Percentiles rank a stretch among this genome's conserved stretches.
phyloP scores from a whole-genome alignment of 305 asterid species.

The Lippia alba region DNA sequence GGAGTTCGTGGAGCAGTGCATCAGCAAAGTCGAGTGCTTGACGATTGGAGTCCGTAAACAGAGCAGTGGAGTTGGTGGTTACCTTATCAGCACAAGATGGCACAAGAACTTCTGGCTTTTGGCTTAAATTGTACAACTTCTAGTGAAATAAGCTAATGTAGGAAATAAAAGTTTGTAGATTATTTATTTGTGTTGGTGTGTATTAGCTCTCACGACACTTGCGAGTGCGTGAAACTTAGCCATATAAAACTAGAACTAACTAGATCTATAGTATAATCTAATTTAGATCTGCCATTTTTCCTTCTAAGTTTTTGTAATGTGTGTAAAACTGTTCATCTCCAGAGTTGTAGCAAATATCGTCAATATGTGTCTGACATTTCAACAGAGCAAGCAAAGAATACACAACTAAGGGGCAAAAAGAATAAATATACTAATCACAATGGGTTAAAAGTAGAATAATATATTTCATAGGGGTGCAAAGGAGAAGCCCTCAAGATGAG shows the following conservation, averaged over 20 bases:
- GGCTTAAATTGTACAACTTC: slow-evolving; percentile 45
- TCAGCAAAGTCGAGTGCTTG: slow-evolving; percentile 71
- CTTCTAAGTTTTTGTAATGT: no score
- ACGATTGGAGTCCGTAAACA: slow-evolving; percentile 88
- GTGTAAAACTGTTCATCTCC: no score
- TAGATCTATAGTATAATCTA: neutral
- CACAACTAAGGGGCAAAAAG: neutral
- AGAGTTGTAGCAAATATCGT: no score
- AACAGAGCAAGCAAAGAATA: no score
- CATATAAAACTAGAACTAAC: neutral
- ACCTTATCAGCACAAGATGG: slow-evolving; percentile 93
- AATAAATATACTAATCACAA: slow-evolving; percentile 8
- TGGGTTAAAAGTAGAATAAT: neutral
- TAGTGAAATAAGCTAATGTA: slow-evolving; percentile 2
- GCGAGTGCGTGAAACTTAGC: neutral
- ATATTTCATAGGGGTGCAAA: neutral
- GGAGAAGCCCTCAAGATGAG: neutral
- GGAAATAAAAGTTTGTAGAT: slow-evolving; percentile 25
- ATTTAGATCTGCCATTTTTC: neutral
- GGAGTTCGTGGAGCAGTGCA: slow-evolving; percentile 77
- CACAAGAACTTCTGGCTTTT: slow-evolving; percentile 94
- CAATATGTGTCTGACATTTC: neutral
- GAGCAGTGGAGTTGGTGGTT: slow-evolving; percentile 80
- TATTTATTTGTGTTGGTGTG: neutral
- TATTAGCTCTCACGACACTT: no score